Base-by-base conservation (phyloP, 164 flowering plant genomes). In the Hamamelis virginiana region DNA sequence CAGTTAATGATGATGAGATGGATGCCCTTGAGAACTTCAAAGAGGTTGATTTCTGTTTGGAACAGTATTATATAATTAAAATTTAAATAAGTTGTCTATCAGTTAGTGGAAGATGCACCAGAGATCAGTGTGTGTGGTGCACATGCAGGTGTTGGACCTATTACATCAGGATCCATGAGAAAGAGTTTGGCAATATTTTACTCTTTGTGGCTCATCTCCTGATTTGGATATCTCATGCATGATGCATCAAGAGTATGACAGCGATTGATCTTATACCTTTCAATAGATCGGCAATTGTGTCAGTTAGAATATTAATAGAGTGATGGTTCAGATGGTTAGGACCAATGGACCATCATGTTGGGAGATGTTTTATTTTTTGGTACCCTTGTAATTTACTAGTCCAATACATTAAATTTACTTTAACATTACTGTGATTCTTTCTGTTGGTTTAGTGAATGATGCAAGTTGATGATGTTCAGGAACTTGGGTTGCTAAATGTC, bases 1-100 rank as follows among this genome's bases (percentile, higher is more conserved):
- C 99, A 46, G 87, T 96, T 75, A 73, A 86, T 68, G 96, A 89
- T 77, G 90, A 86, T 85, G 97, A 88, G 69, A 78, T 66, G 83
- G 85, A 85, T 66, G 70, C 80, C 67, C 78, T 79, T 73, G 85
- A 81, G 63, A 82, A 74, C 75, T 68, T 78, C n/a, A 76, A 74
- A 33, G 87, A 91, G 97, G 98, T 95, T 72, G 57, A 73, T 78
- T 74, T 75, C 66, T 76, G n/a, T 72, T 78, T 41, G 46, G 41
- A 16, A 27, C 51, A 21, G 38, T 21, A 25, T 28, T 48, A 21
- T 53, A 52, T 41, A 12, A 15, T 59, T 66, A 53, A 15, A 21
- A 52, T 50, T 50, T 13, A 50, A 50, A 50, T 50, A 50, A n/a
- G 16, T 50, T 15, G 15, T 16, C 53, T 50, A n/a, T 50, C 4